Base-by-base conservation (phyloP, 495 filamentous ascomycete species). In the Pseudoneurospora amorphoporcata region DNA sequence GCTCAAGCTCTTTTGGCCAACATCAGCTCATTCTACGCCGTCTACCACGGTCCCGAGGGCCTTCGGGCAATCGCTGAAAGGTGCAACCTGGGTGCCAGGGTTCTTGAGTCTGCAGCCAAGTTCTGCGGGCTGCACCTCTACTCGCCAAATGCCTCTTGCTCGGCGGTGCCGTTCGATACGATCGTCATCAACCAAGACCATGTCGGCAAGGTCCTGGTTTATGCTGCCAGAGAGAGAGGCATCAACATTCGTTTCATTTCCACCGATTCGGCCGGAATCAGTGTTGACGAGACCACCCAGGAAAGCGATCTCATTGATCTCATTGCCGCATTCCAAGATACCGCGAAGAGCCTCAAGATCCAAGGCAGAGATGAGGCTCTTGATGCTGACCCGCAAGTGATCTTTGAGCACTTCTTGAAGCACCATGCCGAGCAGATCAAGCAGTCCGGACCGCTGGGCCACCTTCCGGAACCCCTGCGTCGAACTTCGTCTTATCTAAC, bases 21-120 rank as follows among this genome's bases (percentile, higher is more conserved):
- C 81, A 98, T 98, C 93, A 96, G 90, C 76, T 93, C 95, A 69
- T 92, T 99, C 83, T 99, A 98, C 81, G 95, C 94, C n/a, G 88
- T 98, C 43, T 99, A 98, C 79, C 95, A 99, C 79, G 95, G 95
- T 3, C 95, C 95, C 3, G 76, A 88, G 41, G 96, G 96, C 16
- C 85, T 99, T 68, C 92, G 89, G 82, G 87, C 87, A 19, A 98
- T 98, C 76, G 95, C 95, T 12, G 88, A 95, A 78, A 87, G 90
- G 70, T 87, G 90, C 73, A 88, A 92, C 77, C 86, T 89, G 29
- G 88, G 90, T 73, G 90, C 95, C 14, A 84, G 90, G 72, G 83
- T 91, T 6, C 73, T 98, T 37, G 90, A 93, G 75, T 83, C 90
- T 68, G 90, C 87, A 58, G 84, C 95, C 19, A 83, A 88, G 39